Conservation (phyloP, 1,139 yeast species). For the Yarrowia galli region DNA sequence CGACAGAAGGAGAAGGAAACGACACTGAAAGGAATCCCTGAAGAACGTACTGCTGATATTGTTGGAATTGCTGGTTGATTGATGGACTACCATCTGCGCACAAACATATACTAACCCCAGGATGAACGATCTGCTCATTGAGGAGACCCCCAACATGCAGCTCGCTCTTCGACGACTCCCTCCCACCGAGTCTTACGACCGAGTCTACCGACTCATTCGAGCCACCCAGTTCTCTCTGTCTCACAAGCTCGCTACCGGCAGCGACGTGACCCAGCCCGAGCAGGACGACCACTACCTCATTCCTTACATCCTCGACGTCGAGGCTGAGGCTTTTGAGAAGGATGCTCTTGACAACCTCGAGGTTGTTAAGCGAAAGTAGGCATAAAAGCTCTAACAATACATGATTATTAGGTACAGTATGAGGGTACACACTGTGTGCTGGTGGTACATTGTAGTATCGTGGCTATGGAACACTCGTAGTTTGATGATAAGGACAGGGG, state of each 20-base stretch:
- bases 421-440: too few relatives aligned
- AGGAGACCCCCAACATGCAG: constrained; percentile 86
- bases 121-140: constrained; percentile 78
- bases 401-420: constrained; percentile 28
- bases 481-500: too few relatives aligned
- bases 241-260: constrained; percentile 83
- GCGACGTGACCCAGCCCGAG: constrained; percentile 78
- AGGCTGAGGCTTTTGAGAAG: constrained; percentile 89
- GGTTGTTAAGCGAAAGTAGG: constrained; percentile 49
- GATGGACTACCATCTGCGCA: background rate
- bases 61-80: background rate
- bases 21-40: background rate
- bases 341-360: constrained; percentile 83
- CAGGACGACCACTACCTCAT: constrained; percentile 82
- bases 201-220: constrained; percentile 88
- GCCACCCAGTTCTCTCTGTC: constrained; percentile 89
- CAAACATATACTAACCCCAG: constrained; percentile 53
- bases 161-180: constrained; percentile 90
- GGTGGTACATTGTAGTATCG: too few relatives aligned
- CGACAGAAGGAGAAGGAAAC: background rate
- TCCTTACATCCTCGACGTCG: constrained; percentile 93
- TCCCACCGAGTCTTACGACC: constrained; percentile 80
- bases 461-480: too few relatives aligned
- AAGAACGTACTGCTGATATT: background rate
- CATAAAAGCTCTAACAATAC: constrained; percentile 38